A percentile compares a stretch with the other conserved stretches of the same genome.
phyloP scores from a whole-genome alignment of 2,329 filamentous ascomycete genomes.

The Ophiostoma triangulosporum region DNA sequence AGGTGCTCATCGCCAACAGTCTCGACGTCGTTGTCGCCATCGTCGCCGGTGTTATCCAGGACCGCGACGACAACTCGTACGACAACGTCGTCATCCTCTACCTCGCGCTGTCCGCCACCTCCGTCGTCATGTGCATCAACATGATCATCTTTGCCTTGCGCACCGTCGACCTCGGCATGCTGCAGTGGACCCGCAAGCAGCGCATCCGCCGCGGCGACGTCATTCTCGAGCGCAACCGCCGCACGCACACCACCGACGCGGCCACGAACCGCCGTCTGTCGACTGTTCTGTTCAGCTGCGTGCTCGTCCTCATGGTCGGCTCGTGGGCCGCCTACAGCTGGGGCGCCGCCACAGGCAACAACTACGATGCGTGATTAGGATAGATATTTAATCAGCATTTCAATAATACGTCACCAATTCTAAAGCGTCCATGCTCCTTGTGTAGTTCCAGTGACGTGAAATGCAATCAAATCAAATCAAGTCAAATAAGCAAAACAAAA shows the following conservation, averaged over 20 bases:
- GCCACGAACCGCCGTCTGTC: constrained; percentile 13
- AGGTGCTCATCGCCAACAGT: constrained; percentile 48
- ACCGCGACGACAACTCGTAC: constrained; percentile 42
- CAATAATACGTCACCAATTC: no score
- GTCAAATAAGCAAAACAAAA: background rate
- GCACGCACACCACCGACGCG: background rate
- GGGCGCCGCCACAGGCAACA: constrained; percentile 33
- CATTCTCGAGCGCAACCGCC: constrained; percentile 23
- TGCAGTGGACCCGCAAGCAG: constrained; percentile 47
- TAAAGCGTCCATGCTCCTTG: background rate
- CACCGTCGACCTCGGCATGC: constrained; percentile 29
- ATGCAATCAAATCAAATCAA: no score
- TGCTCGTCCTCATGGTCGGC: constrained; percentile 35
- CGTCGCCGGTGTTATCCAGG: constrained; percentile 44
- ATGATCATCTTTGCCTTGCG: constrained; percentile 22
- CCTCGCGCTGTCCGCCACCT: constrained; percentile 35
- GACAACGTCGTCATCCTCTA: constrained; percentile 42
- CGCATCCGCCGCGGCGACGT: constrained; percentile 30
- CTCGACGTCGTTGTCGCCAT: constrained; percentile 49
- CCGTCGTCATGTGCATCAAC: constrained; percentile 27
- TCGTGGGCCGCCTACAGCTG: constrained; percentile 45
- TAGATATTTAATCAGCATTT: no score
- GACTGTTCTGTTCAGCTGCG: constrained; percentile 27
- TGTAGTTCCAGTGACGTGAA: no score
- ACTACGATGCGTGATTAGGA: constrained; percentile 2